phyloP scores from a whole-genome alignment of 768 basidiomycete genomes.

The Agaricus subrufescens region DNA sequence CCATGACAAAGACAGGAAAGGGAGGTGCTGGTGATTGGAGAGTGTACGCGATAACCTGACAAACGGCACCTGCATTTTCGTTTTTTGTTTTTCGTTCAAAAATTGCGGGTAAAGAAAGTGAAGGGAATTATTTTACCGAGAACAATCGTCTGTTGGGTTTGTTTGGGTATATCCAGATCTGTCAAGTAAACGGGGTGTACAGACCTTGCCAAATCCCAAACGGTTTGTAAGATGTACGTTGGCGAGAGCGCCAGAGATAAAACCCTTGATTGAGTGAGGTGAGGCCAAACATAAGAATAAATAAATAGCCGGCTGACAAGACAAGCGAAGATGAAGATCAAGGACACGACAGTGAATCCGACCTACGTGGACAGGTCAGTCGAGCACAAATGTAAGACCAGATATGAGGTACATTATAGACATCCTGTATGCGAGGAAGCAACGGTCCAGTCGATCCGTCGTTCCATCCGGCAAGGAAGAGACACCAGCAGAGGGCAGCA shows the following conservation, averaged over 20 bases:
- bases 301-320: slow-evolving; percentile 24
- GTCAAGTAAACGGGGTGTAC: background rate
- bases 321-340: slow-evolving; percentile 48
- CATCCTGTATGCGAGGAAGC: slow-evolving; percentile 62
- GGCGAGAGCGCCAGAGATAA: slow-evolving; percentile 30
- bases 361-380: slow-evolving; percentile 26
- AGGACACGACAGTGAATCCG: slow-evolving; percentile 49
- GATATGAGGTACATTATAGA: slow-evolving; percentile 35
- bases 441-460: slow-evolving; percentile 74
- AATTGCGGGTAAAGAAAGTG: too few species aligned
- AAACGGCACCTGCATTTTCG: slow-evolving; percentile 36
- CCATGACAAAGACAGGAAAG: slow-evolving; percentile 57
- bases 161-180: background rate
- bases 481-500: slow-evolving; percentile 44
- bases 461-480: slow-evolving; percentile 74
- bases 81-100: too few species aligned
- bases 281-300: background rate
- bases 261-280: slow-evolving; percentile 26
- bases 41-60: slow-evolving; percentile 48
- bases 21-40: slow-evolving; percentile 54
- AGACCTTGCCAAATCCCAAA: slow-evolving; percentile 40
- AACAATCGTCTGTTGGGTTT: slow-evolving; percentile 2
- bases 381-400: background rate
- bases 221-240: slow-evolving; percentile 34
- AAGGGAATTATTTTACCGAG: background rate